These are phyloP conservation scores for Trichosporon inkin DNA, from an alignment of 1,284 basidiomycete species.

Conservation along the genomic window DNA sequence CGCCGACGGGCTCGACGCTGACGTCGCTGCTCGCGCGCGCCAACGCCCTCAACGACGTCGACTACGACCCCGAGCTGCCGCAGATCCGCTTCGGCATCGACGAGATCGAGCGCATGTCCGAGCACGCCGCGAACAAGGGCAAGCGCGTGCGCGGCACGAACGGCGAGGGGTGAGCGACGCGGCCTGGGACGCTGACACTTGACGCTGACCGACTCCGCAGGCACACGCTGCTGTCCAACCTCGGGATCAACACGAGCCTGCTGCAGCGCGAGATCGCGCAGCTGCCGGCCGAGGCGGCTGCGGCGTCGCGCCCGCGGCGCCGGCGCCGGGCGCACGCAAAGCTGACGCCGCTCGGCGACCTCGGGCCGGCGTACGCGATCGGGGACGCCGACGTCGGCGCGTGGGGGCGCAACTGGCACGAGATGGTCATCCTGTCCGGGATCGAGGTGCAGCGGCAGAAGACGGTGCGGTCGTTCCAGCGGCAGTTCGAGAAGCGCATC, in stretches of 20 bases:
- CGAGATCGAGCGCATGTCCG: slow-evolving; percentile 47
- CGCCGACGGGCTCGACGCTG: slow-evolving; percentile 31
- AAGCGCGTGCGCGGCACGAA: slow-evolving; percentile 29
- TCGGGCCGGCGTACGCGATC: slow-evolving; percentile 32
- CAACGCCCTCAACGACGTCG: slow-evolving; percentile 38
- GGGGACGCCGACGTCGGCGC: slow-evolving; percentile 40
- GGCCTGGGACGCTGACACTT: background rate
- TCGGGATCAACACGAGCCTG: slow-evolving; percentile 47
- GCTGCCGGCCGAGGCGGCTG: slow-evolving; percentile 27
- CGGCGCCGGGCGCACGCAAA: slow-evolving; percentile 19
- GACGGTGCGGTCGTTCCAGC: slow-evolving; percentile 44
- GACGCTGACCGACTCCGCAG: slow-evolving; percentile 23
- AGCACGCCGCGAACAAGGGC: slow-evolving; percentile 35
- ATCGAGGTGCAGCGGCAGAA: slow-evolving; percentile 46
- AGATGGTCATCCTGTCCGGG: slow-evolving; percentile 47
- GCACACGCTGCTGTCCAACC: slow-evolving; percentile 41
- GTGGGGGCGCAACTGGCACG: slow-evolving; percentile 49
- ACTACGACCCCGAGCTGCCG: slow-evolving; percentile 41
- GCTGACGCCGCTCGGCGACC: slow-evolving; percentile 29
- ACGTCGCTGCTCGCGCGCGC: slow-evolving; percentile 41
- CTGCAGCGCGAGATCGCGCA: slow-evolving; percentile 42
- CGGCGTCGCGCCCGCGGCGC: slow-evolving; percentile 21
- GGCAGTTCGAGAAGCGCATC: slow-evolving; percentile 45
- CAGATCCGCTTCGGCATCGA: slow-evolving; percentile 46
- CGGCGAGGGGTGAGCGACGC: slow-evolving; percentile 40